phyloP scores from a whole-genome alignment of 768 basidiomycete species.

The Tylopilus sp. region DNA sequence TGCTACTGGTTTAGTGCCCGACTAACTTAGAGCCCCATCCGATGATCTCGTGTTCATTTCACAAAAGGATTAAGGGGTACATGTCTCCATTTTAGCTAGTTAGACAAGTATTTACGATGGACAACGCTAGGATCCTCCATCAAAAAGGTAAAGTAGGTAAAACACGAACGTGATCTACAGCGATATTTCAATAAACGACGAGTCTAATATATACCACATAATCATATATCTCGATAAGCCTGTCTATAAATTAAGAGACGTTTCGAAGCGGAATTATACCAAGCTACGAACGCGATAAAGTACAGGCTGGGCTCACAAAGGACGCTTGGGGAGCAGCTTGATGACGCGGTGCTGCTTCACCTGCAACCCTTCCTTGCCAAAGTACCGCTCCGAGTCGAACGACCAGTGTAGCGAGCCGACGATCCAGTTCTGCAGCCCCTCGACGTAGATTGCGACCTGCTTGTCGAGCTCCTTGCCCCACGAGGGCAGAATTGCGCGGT shows the following conservation, averaged over 20 bases:
- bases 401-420: constrained; percentile 73
- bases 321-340: constrained; percentile 43
- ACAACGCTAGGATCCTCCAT: too few species aligned
- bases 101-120: neutral
- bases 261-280: neutral
- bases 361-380: constrained; percentile 51
- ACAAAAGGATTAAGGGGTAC: too few species aligned
- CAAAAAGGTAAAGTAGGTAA: constrained; percentile 9
- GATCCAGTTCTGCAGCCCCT: constrained; percentile 69
- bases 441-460: constrained; percentile 55
- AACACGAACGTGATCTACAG: constrained; percentile 7
- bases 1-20: too few species aligned
- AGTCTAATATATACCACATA: constrained; percentile 4
- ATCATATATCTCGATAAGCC: constrained; percentile 5
- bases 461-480: constrained; percentile 61
- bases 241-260: constrained; percentile 7
- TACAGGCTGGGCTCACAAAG: constrained; percentile 13
- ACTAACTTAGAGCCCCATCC: too few species aligned
- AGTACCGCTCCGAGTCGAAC: constrained; percentile 67
- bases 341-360: constrained; percentile 55
- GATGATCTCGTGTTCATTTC: too few species aligned
- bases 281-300: neutral
- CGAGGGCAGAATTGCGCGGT: constrained; percentile 49
- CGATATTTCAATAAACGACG: neutral
- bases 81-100: too few species aligned